Base-by-base conservation (phyloP, 306 rosid species). In the Gastrolobium bilobum region DNA sequence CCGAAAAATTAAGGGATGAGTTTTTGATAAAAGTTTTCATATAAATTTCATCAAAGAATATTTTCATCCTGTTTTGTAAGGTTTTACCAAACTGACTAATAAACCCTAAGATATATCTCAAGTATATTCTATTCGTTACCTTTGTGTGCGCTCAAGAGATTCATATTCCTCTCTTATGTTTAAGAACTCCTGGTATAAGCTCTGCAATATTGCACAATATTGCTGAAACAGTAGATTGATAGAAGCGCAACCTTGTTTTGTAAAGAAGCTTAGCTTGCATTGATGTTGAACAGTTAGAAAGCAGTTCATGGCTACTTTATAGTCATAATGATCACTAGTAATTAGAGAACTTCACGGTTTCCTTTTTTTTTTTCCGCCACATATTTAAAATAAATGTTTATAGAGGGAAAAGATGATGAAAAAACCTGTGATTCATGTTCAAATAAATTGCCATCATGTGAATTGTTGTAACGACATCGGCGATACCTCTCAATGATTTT, bases 401-500 rank as follows among this genome's bases (percentile, higher is more conserved):
- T 4, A 46, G 2, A 29, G 6, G 54, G 10, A 34, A 26, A 42
- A 4, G 13, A 43, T 31, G 20, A 48, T 43, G 34, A 20, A 9
- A 48, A 56, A 82, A 93, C 97, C 98, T 91, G 93, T 13, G 93
- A 39, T 50, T 88, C 91, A 53, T 48, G 80, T 37, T 81, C 93
- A n/a, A 31, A 79, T 35, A 52, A 61, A 7, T 76, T 53, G 52
- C 46, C 59, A 76, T 47, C 58, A 39, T 80, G 85, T 42, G 83
- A 82, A 56, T 60, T 82, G 83, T 31, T 40, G 70, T 89, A 90
- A 74, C 82, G 69, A 73, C 73, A 77, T 53, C 86, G 92, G 13
- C 90, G 92, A 76, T 91, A 94, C 73, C 88, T 84, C 79, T 92
- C 91, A 57, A 92, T 77, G 84, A 85, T 86, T 69, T 78, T 77